Percentiles rank a stretch among this genome's conserved stretches.
phyloP scores from a whole-genome alignment of 1,284 basidiomycete species.

The Cutaneotrichosporon sp. region DNA sequence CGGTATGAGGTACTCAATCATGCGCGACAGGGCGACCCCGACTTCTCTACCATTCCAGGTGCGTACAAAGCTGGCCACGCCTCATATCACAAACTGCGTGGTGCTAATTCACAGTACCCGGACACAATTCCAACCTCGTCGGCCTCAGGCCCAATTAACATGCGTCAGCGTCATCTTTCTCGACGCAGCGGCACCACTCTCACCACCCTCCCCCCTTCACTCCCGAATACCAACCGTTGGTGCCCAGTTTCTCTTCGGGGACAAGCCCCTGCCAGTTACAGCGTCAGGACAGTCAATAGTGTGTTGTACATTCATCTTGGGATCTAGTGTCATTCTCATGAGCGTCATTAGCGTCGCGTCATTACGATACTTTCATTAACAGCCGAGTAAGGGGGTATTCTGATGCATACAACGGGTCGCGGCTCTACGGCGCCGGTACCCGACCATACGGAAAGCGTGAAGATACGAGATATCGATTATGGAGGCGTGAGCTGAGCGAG shows the following conservation, averaged over 20 bases:
- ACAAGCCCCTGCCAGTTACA: not conserved
- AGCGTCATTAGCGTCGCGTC: not conserved
- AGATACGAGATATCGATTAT: slow-evolving; percentile 6
- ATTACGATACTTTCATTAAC: not conserved
- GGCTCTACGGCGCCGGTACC: slow-evolving; percentile 10
- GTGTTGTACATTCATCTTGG: slow-evolving; percentile 14
- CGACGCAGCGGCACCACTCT: not conserved
- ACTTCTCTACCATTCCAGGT: slow-evolving; percentile 17
- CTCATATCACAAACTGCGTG: not conserved
- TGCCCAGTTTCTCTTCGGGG: not conserved
- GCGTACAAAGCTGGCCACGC: not conserved
- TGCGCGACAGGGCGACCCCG: slow-evolving; percentile 18
- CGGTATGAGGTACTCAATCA: slow-evolving; percentile 15
- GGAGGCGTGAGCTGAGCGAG: not conserved
- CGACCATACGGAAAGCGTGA: slow-evolving; percentile 10
- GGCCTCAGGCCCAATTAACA: slow-evolving; percentile 6
- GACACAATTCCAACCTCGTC: slow-evolving; percentile 13
- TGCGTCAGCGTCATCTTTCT: not conserved
- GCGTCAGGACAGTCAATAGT: slow-evolving; percentile 8
- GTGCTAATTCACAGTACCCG: slow-evolving; percentile 7
- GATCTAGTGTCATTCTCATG: not conserved
- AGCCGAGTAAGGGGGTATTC: slow-evolving; percentile 7
- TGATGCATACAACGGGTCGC: slow-evolving; percentile 22
- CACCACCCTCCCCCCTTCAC: not conserved
- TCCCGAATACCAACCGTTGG: not conserved